Conservation (phyloP, 352 stramenopile genomes). For the Globisporangium irregulare region DNA sequence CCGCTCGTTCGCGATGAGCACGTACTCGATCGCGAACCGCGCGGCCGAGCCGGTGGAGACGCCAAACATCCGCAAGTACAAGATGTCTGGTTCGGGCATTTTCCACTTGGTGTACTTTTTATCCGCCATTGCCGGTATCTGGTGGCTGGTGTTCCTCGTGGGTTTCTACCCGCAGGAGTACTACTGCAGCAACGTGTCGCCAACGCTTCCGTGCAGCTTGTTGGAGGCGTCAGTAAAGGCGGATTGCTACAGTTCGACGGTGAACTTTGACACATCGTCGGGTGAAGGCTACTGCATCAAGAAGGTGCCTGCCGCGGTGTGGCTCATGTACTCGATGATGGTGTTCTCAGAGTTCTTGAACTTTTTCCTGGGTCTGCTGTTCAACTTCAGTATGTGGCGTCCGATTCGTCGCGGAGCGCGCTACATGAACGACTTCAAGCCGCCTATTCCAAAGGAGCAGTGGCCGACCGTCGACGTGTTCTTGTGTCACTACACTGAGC, state of each 20-base stretch:
- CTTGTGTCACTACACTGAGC: constrained; percentile 89
- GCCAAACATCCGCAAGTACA: constrained; percentile 90
- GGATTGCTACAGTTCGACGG: constrained; percentile 58
- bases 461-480: constrained; percentile 88
- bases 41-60: constrained; percentile 84
- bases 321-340: constrained; percentile 86
- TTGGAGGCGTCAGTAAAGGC: constrained; percentile 49
- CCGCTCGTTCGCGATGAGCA: constrained; percentile 87
- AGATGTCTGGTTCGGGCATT: constrained; percentile 81
- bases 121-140: constrained; percentile 53
- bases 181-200: constrained; percentile 63
- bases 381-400: constrained; percentile 91
- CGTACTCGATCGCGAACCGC: constrained; percentile 87
- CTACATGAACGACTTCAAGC: constrained; percentile 90
- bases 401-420: constrained; percentile 84
- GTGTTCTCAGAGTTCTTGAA: constrained; percentile 87
- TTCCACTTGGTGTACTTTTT: constrained; percentile 88
- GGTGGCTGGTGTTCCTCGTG: constrained; percentile 80
- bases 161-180: constrained; percentile 85
- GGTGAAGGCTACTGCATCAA: constrained; percentile 82
- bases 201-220: constrained; percentile 61
- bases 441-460: constrained; percentile 83
- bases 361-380: constrained; percentile 83
- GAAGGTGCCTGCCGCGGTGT: constrained; percentile 55
- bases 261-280: constrained; percentile 65